Evolutionary conservation across 1,284 basidiomycete species (phyloP), one percentile per base, ranked within the genome.

Genomic region (Ustilago xerochloae): DNA sequence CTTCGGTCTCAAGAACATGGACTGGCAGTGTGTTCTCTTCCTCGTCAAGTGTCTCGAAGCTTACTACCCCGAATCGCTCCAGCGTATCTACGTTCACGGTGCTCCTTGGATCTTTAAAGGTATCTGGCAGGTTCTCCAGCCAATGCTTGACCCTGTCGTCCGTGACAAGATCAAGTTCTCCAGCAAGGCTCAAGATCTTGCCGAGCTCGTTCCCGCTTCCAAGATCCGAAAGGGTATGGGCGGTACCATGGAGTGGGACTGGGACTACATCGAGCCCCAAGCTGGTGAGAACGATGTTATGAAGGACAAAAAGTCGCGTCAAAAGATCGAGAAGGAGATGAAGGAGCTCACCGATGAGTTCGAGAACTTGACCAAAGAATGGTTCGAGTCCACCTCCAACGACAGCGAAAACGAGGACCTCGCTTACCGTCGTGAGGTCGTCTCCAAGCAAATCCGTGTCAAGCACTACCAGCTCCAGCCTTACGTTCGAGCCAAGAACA

Each of bases 31-130:
- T 29, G 79, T 84, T 8, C 68, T 81, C 39, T 83, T 82, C 76
- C 75, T 84, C 49, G 72, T 83, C 65, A 81, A 82, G 69, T 84
- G 81, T 66, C 77, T 84, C 43, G 82, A 84, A 55, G 80, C 82
- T 32, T 83, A 79, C 73, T 84, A 81, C 50, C 82, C 82, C 30
- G 82, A 84, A 58, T 84, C 81, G 9, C 78, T 84, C 18, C 82
- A 82, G 60, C 81, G 81, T 50, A 80, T 84, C 56, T 84, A 84
- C 62, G 71, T 84, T 41, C 81, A 84, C 67, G 72, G 74, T 41
- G 82, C 82, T 6, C 82, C 82, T 22, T 84, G 82, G 82, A 81
- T 84, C 62, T 84, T 84, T 76, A 81, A 81, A 58, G 81, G 81
- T 47, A 83, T 84, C 70, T 84, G 82, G 82, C 72, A 80, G 59